Conservation (phyloP, 352 stramenopile species). For the Halophytophthora polymorphica region DNA sequence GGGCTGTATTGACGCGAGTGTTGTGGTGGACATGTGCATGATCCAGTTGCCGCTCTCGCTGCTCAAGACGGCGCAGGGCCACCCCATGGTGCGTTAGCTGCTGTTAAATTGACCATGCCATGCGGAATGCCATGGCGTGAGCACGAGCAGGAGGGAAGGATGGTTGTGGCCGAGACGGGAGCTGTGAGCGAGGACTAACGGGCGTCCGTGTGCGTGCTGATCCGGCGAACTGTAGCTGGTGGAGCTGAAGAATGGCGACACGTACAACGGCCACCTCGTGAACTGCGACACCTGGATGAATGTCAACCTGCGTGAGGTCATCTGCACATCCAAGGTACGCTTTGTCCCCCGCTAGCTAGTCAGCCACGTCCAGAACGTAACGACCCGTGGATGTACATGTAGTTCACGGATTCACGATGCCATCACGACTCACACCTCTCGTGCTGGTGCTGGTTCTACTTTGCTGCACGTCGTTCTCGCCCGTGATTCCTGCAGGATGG, state of each 20-base stretch:
- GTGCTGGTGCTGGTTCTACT: no score
- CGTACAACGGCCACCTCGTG: slow-evolving; percentile 97
- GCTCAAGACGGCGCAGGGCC: slow-evolving; percentile 93
- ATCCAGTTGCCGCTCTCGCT: slow-evolving; percentile 93
- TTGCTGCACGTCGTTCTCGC: neutral
- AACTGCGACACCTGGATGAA: slow-evolving; percentile 99
- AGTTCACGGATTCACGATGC: no score
- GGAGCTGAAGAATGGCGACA: slow-evolving; percentile 99
- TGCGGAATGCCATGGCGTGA: no score
- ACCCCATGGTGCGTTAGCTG: slow-evolving; percentile 81
- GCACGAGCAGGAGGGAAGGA: no score
- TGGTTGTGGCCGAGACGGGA: slow-evolving; percentile 1
- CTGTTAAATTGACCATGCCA: no score
- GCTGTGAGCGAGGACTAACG: no score
- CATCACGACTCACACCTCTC: no score
- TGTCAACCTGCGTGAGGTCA: slow-evolving; percentile 98
- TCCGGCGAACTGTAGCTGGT: slow-evolving; percentile 88
- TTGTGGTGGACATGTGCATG: slow-evolving; percentile 3
- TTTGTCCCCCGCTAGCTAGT: neutral
- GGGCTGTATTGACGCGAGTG: slow-evolving; percentile 16
- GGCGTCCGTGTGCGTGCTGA: no score
- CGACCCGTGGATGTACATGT: no score
- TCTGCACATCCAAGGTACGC: slow-evolving; percentile 94
- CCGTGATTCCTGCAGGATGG: slow-evolving; percentile 75
- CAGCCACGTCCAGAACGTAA: no score